These are phyloP conservation scores for Coriolopsis trogii DNA, from an alignment of 1,284 basidiomycete species.

Conservation along the genomic window DNA sequence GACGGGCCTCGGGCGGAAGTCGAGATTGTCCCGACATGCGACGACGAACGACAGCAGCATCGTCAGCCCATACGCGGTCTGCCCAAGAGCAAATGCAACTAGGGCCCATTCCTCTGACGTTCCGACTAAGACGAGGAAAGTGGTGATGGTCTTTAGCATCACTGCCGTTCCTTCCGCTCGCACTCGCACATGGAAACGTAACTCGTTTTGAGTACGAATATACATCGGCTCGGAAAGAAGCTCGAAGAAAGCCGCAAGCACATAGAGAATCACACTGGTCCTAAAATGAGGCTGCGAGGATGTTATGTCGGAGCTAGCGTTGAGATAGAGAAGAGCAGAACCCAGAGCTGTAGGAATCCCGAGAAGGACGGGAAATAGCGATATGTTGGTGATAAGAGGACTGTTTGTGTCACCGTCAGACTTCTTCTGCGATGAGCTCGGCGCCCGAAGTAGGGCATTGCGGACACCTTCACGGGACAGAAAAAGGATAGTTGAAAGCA, in stretches of 20 bases:
- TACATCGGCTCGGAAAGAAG: slow-evolving; percentile 85
- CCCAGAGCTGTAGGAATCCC: slow-evolving; percentile 35
- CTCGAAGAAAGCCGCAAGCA: slow-evolving; percentile 74
- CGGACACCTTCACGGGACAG: slow-evolving; percentile 90
- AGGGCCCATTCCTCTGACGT: slow-evolving; percentile 59
- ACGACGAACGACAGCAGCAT: slow-evolving; percentile 37
- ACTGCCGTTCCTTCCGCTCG: slow-evolving; percentile 85
- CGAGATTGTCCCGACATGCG: slow-evolving; percentile 27
- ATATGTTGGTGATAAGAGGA: slow-evolving; percentile 33
- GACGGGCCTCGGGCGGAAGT: slow-evolving; percentile 28
- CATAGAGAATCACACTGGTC: slow-evolving; percentile 69
- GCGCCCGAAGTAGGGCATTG: slow-evolving; percentile 70
- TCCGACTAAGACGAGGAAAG: slow-evolving; percentile 64
- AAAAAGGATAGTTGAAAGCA: slow-evolving; percentile 91
- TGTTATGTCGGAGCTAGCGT: slow-evolving; percentile 29
- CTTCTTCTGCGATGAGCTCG: background rate
- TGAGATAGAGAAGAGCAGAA: slow-evolving; percentile 33
- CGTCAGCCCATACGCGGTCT: slow-evolving; percentile 65
- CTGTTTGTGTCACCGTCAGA: background rate
- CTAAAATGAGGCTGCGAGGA: slow-evolving; percentile 65
- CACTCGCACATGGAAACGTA: slow-evolving; percentile 70
- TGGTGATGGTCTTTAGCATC: slow-evolving; percentile 70
- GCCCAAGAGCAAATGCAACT: slow-evolving; percentile 82
- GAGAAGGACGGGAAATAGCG: slow-evolving; percentile 35
- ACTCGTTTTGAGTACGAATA: slow-evolving; percentile 73